Conservation (phyloP, 208 protist species). For the Wallacemonas sp. region DNA sequence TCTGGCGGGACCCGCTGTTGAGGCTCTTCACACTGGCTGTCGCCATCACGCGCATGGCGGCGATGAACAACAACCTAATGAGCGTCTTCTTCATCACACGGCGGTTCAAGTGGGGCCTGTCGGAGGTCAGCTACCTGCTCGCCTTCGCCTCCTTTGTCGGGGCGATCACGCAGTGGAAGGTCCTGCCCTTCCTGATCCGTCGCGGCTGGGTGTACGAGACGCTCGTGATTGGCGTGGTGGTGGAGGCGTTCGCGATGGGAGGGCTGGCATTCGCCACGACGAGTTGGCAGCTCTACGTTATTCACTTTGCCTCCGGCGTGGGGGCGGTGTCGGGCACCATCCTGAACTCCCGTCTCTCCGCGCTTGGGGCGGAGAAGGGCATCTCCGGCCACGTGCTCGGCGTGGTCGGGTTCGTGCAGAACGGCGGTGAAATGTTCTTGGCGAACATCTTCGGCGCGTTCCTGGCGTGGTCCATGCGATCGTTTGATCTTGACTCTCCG, state of each 20-base stretch:
- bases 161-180: constrained; percentile 36
- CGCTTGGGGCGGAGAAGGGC: constrained; percentile 26
- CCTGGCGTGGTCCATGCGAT: constrained; percentile 34
- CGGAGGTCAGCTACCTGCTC: constrained; percentile 34
- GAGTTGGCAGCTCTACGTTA: constrained; percentile 26
- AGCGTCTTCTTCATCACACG: constrained; percentile 45
- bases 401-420: constrained; percentile 41
- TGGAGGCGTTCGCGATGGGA: constrained; percentile 21
- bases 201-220: constrained; percentile 27
- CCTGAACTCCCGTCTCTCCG: constrained; percentile 37
- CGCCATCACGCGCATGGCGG: constrained; percentile 39
- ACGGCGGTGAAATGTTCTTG: constrained; percentile 32
- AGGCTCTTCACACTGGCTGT: constrained; percentile 28
- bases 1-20: constrained; percentile 25
- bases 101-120: constrained; percentile 35
- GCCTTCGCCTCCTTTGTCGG: constrained; percentile 28
- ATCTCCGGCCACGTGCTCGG: constrained; percentile 40
- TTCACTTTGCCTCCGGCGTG: constrained; percentile 26
- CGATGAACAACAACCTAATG: constrained; percentile 50
- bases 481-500: constrained; percentile 16
- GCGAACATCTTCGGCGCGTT: constrained; percentile 38
- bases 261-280: constrained; percentile 25
- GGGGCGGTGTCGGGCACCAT: constrained; percentile 30
- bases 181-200: constrained; percentile 29
- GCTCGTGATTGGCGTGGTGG: constrained; percentile 24